Percentiles rank a stretch among this genome's conserved stretches.
phyloP scores from a whole-genome alignment of 768 basidiomycete species.

The Russula vinacea region DNA sequence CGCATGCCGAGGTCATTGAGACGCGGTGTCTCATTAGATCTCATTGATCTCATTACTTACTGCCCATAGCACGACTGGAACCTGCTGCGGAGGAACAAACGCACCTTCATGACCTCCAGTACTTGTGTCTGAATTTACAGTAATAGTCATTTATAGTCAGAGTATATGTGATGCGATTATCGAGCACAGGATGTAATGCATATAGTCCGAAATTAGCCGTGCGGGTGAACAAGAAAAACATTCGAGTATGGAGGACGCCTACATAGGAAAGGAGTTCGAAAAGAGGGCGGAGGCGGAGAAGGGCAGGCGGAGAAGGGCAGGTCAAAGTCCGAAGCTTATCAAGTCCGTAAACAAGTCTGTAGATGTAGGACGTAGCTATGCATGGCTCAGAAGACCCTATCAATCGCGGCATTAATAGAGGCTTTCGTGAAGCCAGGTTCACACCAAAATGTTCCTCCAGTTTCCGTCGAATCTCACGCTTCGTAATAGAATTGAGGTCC shows the following conservation, averaged over 20 bases:
- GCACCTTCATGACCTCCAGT: not conserved
- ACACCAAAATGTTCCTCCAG: conserved; percentile 80
- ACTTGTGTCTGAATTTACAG: not conserved
- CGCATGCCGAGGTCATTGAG: too few relatives aligned
- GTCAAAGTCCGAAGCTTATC: conserved; percentile 24
- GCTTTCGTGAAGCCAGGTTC: conserved; percentile 70
- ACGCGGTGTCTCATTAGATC: too few relatives aligned
- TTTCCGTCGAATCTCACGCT: conserved; percentile 81
- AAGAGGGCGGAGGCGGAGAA: not conserved
- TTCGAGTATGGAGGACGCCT: conserved; percentile 10
- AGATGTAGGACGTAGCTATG: too few relatives aligned
- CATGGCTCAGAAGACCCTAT: conserved; percentile 56
- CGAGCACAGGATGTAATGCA: conserved; percentile 27
- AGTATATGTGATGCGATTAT: conserved; percentile 26
- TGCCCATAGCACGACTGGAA: too few relatives aligned
- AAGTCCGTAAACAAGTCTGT: conserved; percentile 19
- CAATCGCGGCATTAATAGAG: conserved; percentile 75
- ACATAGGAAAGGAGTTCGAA: not conserved
- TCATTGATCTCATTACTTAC: too few relatives aligned
- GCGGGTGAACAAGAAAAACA: conserved; percentile 2
- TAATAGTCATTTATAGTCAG: conserved; percentile 18
- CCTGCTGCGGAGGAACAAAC: too few relatives aligned
- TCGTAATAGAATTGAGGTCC: conserved; percentile 88
- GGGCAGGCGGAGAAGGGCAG: too few relatives aligned
- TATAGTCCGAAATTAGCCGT: conserved; percentile 26